phyloP scores from a whole-genome alignment of 1,139 yeast species.

The Magnusiomyces fungicola region DNA sequence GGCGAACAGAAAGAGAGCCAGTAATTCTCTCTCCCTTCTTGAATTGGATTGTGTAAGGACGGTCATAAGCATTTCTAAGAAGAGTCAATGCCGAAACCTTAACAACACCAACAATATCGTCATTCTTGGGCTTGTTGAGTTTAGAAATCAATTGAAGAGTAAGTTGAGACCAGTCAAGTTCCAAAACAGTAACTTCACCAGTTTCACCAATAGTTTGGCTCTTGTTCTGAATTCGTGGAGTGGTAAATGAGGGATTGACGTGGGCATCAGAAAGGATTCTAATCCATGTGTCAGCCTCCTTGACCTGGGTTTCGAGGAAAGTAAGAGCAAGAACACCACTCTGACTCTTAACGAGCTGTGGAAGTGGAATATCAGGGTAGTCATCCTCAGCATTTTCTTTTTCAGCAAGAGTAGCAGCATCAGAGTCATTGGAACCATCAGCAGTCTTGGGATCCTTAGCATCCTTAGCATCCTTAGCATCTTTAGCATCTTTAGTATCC shows the following conservation, averaged over 20 bases:
- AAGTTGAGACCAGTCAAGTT: slow-evolving; percentile 65
- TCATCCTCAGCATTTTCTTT: slow-evolving; percentile 22
- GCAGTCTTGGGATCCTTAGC: not conserved
- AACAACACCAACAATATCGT: slow-evolving; percentile 54
- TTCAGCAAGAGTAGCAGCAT: slow-evolving; percentile 9
- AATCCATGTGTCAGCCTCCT: slow-evolving; percentile 47
- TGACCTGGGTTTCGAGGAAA: slow-evolving; percentile 49
- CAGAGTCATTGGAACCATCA: not conserved
- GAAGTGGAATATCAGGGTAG: slow-evolving; percentile 45
- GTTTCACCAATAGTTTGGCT: slow-evolving; percentile 35
- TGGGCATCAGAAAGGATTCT: slow-evolving; percentile 72
- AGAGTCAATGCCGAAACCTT: slow-evolving; percentile 63
- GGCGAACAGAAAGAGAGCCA: slow-evolving; percentile 49
- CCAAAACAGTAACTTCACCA: slow-evolving; percentile 69
- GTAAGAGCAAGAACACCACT: slow-evolving; percentile 74
- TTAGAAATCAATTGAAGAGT: slow-evolving; percentile 51
- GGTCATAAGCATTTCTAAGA: slow-evolving; percentile 55
- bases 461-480: slow-evolving; percentile 18
- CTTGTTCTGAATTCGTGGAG: slow-evolving; percentile 39
- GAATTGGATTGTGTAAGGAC: slow-evolving; percentile 51
- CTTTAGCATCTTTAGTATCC: slow-evolving; percentile 24
- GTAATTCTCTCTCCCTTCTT: slow-evolving; percentile 45
- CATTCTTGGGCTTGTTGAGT: slow-evolving; percentile 44
- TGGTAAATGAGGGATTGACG: slow-evolving; percentile 53
- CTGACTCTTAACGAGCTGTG: slow-evolving; percentile 53